Evolutionary conservation across 768 basidiomycete genomes (phyloP), one percentile per base, ranked within the genome.

Genomic region (Naematelia encephala): DNA sequence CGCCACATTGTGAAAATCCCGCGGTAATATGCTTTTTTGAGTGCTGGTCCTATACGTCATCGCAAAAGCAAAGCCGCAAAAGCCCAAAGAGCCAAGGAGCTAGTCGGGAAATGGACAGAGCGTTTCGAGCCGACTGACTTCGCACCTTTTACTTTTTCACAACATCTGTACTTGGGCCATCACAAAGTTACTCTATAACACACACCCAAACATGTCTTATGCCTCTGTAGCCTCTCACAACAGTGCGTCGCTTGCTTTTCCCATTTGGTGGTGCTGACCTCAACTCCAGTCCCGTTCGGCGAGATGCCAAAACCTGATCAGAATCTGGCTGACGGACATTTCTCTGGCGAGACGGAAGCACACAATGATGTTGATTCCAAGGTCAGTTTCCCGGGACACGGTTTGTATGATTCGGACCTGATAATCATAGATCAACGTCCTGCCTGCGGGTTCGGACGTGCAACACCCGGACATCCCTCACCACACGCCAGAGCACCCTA

Each of bases 201-300:
- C n/a, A n/a, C n/a, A n/a, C n/a, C n/a, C n/a, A n/a, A 69, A 39
- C 45, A 88, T 88, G 86, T 87, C 87, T 57, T 89, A 88, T 83
- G 87, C 88, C 22, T 78, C 82, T 28, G 83, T 86, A 69, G 83
- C 85, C 59, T 82, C 83, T 25, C 79, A 82, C 61, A 84, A 88
- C 77, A 81, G 82, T 81, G 66, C 51, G 75, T 75, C 27, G 42
- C 34, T 47, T 55, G 22, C 19, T 39, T 5, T 25, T 48, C 10
- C 28, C 30, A 28, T 22, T 39, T 34, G 42, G 25, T 10, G 43
- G n/a, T 23, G 16, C 28, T n/a, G 11, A 23, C 43, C 25, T 46
- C 52, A 1, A 5, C 25, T 29, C 14, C 62, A 77, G 75, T 73
- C 48, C 74, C 74, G 45, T 56, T 55, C n/a, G 73, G 67, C 39